A percentile compares a stretch with the other conserved stretches of the same genome.
Conservation (phyloP, 1,284 basidiomycete genomes). For the Heliocybe sulcata region DNA sequence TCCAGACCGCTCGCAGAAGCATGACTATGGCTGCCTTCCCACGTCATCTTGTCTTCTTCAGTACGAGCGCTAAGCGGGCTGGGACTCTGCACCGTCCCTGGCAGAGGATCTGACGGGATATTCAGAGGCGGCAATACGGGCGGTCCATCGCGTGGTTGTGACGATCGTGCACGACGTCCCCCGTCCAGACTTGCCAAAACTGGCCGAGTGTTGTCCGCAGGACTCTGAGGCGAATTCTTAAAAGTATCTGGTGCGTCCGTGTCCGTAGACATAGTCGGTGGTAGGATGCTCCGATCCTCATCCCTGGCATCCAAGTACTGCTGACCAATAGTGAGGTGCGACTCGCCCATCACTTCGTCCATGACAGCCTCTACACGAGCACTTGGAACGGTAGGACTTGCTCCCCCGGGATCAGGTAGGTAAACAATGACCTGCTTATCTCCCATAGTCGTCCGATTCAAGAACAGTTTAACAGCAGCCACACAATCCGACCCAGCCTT, state of each 20-base stretch:
- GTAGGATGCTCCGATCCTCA: constrained; percentile 50
- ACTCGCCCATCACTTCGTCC: constrained; percentile 15
- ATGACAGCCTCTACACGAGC: constrained; percentile 32
- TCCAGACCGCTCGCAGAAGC: constrained; percentile 34
- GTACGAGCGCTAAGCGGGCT: constrained; percentile 35
- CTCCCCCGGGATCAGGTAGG: constrained; percentile 41
- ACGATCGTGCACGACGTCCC: not conserved
- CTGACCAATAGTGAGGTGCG: constrained; percentile 18
- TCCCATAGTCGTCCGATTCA: constrained; percentile 42
- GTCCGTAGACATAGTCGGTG: constrained; percentile 19
- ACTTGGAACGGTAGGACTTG: constrained; percentile 34
- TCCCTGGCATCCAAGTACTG: constrained; percentile 31
- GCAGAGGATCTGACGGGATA: not conserved
- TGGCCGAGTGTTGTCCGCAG: not conserved
- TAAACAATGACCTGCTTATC: constrained; percentile 58
- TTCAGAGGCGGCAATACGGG: not conserved
- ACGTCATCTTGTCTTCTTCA: constrained; percentile 47
- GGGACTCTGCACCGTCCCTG: constrained; percentile 31
- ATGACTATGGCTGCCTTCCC: constrained; percentile 40
- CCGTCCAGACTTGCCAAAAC: not conserved
- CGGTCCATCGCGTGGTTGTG: not conserved
- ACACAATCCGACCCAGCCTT: constrained; percentile 88
- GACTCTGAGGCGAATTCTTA: not conserved
- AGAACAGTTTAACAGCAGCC: constrained; percentile 72
- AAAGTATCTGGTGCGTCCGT: not conserved